Evolutionary conservation across 371 early-diverging fungal genomes (phyloP).

Genomic region (Apophysomyces elegans): DNA sequence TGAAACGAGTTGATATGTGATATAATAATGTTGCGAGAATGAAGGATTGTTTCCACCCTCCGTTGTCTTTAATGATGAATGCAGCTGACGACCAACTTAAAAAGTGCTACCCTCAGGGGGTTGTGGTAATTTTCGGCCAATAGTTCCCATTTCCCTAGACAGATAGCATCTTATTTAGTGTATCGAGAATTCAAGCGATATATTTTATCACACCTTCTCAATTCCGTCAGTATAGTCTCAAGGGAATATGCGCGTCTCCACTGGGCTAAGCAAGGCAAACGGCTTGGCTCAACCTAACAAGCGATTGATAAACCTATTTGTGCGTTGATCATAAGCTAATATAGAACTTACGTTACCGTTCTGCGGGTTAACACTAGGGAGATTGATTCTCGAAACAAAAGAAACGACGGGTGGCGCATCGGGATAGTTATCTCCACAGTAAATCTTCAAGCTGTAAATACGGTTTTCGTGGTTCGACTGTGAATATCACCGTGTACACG

Average conservation of each 20-base stretch:
- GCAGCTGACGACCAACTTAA: slow-evolving; percentile 27
- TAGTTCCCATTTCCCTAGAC: slow-evolving; percentile 85
- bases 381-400: slow-evolving; percentile 85
- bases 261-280: slow-evolving; percentile 71
- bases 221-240: slow-evolving; percentile 84
- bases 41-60: background rate
- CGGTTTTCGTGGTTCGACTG: slow-evolving; percentile 94
- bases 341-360: slow-evolving; percentile 70
- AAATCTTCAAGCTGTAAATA: slow-evolving; percentile 86
- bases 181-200: background rate
- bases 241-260: slow-evolving; percentile 85
- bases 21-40: background rate
- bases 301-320: slow-evolving; percentile 15
- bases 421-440: slow-evolving; percentile 89
- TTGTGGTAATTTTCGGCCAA: slow-evolving; percentile 84
- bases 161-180: background rate
- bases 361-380: slow-evolving; percentile 86
- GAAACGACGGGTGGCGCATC: slow-evolving; percentile 77
- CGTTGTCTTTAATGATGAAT: slow-evolving; percentile 4
- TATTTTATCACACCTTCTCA: slow-evolving; percentile 70
- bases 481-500: background rate
- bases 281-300: slow-evolving; percentile 68
- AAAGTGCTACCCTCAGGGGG: slow-evolving; percentile 85
- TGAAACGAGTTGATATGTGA: background rate
- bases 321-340: background rate